phyloP scores from a whole-genome alignment of 768 basidiomycete species.

The Lyophyllum decastes region DNA sequence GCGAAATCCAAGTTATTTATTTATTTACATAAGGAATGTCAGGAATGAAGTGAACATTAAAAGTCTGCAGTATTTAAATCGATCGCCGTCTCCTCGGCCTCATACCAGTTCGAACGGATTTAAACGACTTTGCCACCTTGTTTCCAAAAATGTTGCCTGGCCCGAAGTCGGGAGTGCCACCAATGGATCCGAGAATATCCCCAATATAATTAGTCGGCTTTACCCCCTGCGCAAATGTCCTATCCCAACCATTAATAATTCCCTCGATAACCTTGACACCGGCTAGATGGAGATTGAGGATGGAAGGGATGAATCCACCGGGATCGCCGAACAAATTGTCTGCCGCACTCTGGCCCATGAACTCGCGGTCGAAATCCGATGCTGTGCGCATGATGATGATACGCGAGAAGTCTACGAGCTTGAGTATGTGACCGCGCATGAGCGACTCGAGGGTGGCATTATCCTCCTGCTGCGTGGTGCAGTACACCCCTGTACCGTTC shows the following conservation, averaged over 20 bases:
- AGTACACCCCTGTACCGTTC: conserved; percentile 11
- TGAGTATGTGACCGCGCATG: conserved; percentile 1
- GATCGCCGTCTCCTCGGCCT: no score
- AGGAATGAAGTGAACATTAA: no score
- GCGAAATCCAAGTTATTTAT: no score
- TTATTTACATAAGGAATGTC: not conserved
- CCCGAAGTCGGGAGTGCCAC: conserved; percentile 14
- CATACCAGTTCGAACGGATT: no score
- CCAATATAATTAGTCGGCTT: conserved; percentile 15
- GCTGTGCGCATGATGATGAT: conserved; percentile 17
- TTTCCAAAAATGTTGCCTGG: conserved; percentile 5
- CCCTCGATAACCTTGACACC: conserved; percentile 14
- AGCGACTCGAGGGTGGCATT: conserved; percentile 12
- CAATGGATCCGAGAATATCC: conserved; percentile 14
- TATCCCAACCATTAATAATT: conserved; percentile 4
- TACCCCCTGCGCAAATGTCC: conserved; percentile 5
- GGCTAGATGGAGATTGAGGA: conserved; percentile 13
- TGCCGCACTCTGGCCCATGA: conserved; percentile 5
- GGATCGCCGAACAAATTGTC: conserved; percentile 11
- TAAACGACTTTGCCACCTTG: not conserved
- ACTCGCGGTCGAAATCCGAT: conserved; percentile 17
- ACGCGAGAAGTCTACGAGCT: not conserved
- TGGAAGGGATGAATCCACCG: conserved; percentile 9
- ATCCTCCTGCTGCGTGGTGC: conserved; percentile 14
- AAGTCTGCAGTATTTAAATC: no score